phyloP scores from a whole-genome alignment of 176 grass and related monocot genomes.

The Chloris gayana region DNA sequence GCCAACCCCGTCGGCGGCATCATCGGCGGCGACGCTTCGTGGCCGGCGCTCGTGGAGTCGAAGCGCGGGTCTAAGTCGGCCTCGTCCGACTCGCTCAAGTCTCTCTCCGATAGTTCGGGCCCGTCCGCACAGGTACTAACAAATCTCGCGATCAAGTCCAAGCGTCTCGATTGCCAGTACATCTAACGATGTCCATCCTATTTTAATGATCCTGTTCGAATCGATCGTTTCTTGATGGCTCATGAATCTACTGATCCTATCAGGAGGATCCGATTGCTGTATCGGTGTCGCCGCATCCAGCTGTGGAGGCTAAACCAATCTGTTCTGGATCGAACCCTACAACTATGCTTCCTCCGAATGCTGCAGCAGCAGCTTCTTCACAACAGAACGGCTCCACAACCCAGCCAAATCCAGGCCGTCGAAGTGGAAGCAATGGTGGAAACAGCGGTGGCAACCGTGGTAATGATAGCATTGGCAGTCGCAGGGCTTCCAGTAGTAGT shows the following conservation, averaged over 20 bases:
- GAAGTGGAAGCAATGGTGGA: slow-evolving; percentile 15
- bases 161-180: not conserved
- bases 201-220: not conserved
- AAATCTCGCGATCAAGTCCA: slow-evolving; percentile 38
- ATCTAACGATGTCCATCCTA: not conserved
- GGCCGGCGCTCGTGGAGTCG: slow-evolving; percentile 59
- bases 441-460: slow-evolving; percentile 18
- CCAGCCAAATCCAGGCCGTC: slow-evolving; percentile 43
- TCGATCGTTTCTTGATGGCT: not conserved
- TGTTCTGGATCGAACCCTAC: slow-evolving; percentile 44
- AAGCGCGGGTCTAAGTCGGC: slow-evolving; percentile 42
- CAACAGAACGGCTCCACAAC: slow-evolving; percentile 18
- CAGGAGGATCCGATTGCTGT: slow-evolving; percentile 51
- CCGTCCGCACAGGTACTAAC: slow-evolving; percentile 50
- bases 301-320: slow-evolving; percentile 34
- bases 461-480: slow-evolving; percentile 11
- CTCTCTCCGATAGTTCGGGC: slow-evolving; percentile 49
- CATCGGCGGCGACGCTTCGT: slow-evolving; percentile 51
- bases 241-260: slow-evolving; percentile 38
- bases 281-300: not conserved
- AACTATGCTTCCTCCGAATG: slow-evolving; percentile 23
- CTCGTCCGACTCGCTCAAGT: slow-evolving; percentile 61
- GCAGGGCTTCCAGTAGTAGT: slow-evolving; percentile 27
- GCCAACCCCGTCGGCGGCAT: slow-evolving; percentile 27
- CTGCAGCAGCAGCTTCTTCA: not conserved